Evolutionary conservation across 768 basidiomycete species (phyloP).

Genomic region (Pulveroboletus frians): DNA sequence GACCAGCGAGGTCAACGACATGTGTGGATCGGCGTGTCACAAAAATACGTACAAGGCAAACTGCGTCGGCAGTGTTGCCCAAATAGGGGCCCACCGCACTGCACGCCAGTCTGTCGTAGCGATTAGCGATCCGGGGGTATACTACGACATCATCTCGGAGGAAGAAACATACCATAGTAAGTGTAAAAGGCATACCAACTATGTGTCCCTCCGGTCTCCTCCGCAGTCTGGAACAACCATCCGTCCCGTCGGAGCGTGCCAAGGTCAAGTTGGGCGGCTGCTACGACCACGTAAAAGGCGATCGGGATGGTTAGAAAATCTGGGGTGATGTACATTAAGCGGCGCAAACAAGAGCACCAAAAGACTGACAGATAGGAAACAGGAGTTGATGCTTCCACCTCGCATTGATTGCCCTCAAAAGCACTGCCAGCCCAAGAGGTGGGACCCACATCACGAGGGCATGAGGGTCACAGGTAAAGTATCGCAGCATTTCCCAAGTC

Average conservation of each 20-base stretch:
- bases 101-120: conserved; percentile 49
- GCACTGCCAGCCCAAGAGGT: conserved; percentile 68
- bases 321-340: conserved; percentile 21
- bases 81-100: conserved; percentile 61
- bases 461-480: conserved; percentile 60
- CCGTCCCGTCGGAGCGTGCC: conserved; percentile 54
- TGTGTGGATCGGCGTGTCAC: background rate
- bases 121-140: background rate
- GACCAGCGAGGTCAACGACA: conserved; percentile 23
- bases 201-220: conserved; percentile 29
- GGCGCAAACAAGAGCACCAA: background rate
- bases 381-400: conserved; percentile 83
- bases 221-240: conserved; percentile 76
- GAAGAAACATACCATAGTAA: conserved; percentile 55
- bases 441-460: conserved; percentile 74
- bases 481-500: conserved; percentile 56
- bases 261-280: conserved; percentile 57
- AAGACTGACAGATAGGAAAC: conserved; percentile 74
- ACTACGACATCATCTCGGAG: background rate
- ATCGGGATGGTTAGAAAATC: conserved; percentile 78
- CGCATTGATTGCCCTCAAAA: conserved; percentile 76
- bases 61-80: conserved; percentile 88
- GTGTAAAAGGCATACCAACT: conserved; percentile 85
- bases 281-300: conserved; percentile 78
- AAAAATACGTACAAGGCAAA: conserved; percentile 68